Evolutionary conservation across 2,329 filamentous ascomycete species (phyloP).

Genomic region (Sarocladiaceae sp.): DNA sequence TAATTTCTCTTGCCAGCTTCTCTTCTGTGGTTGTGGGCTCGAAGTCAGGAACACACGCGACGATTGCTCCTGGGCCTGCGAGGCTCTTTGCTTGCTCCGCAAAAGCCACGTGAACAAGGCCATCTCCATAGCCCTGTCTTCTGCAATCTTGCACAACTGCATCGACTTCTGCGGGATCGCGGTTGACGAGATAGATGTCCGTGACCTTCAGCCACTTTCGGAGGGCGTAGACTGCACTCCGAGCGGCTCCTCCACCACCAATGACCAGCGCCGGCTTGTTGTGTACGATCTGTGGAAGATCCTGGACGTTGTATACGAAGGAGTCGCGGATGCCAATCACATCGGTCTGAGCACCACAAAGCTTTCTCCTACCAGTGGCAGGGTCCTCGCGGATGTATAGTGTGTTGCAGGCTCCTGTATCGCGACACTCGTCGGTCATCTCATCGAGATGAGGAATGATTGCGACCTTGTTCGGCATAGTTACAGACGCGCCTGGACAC

Average conservation of each 20-base stretch:
- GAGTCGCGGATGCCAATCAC: conserved; percentile 73
- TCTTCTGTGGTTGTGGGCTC: conserved; percentile 63
- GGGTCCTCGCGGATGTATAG: conserved; percentile 56
- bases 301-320: conserved; percentile 53
- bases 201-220: conserved; percentile 64
- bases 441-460: conserved; percentile 71
- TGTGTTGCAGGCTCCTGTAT: conserved; percentile 77
- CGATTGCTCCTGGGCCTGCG: conserved; percentile 60
- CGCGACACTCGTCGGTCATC: conserved; percentile 66
- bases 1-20: conserved; percentile 51
- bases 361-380: conserved; percentile 40
- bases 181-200: conserved; percentile 73
- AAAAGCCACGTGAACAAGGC: conserved; percentile 57
- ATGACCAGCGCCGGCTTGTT: conserved; percentile 66
- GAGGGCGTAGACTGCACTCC: conserved; percentile 72
- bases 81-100: conserved; percentile 56
- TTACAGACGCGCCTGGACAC: conserved; percentile 60
- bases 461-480: conserved; percentile 80
- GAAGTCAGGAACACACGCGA: conserved; percentile 74
- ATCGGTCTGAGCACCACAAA: conserved; percentile 78
- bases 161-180: conserved; percentile 63
- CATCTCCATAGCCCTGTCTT: conserved; percentile 53
- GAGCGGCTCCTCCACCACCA: conserved; percentile 74
- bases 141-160: conserved; percentile 62
- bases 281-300: conserved; percentile 44